Percentiles rank a stretch among this genome's conserved stretches.
Evolutionary conservation across 371 early-diverging fungal genomes (phyloP).

Genomic region (Capillidium heterosporum): DNA sequence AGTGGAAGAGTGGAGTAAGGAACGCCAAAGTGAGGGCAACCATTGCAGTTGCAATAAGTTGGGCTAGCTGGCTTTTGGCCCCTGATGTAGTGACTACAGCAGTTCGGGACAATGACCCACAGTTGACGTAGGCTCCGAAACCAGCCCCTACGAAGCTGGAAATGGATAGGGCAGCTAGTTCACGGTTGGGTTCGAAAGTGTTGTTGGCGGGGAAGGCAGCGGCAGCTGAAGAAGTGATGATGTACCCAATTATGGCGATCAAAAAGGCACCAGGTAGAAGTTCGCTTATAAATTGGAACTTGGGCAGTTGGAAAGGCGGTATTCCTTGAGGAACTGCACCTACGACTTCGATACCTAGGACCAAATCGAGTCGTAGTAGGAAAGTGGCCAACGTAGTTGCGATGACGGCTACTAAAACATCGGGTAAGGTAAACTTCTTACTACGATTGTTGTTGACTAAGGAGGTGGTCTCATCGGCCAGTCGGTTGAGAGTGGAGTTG

Average conservation of each 20-base stretch:
- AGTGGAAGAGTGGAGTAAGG: slow-evolving; percentile 63
- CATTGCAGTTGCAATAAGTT: slow-evolving; percentile 53
- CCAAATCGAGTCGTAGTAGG: not conserved
- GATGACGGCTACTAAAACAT: not conserved
- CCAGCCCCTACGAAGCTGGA: slow-evolving; percentile 63
- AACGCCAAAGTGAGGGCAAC: slow-evolving; percentile 59
- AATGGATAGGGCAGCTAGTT: slow-evolving; percentile 80
- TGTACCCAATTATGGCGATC: slow-evolving; percentile 84
- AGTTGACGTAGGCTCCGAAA: slow-evolving; percentile 74
- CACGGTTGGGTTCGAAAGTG: slow-evolving; percentile 77
- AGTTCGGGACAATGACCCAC: slow-evolving; percentile 76
- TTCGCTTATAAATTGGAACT: slow-evolving; percentile 14
- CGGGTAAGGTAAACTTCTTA: not conserved
- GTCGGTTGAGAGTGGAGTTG: not conserved
- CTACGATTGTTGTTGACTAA: not conserved
- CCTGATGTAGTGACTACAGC: slow-evolving; percentile 78
- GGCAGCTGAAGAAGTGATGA: slow-evolving; percentile 81
- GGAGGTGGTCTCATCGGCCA: not conserved
- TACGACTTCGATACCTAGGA: not conserved
- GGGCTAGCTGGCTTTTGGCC: slow-evolving; percentile 73
- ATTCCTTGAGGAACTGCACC: slow-evolving; percentile 1
- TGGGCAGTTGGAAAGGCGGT: not conserved
- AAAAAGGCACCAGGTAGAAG: slow-evolving; percentile 46
- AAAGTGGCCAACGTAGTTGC: not conserved
- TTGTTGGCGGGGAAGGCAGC: slow-evolving; percentile 78